These are phyloP conservation scores for Datura wrightii DNA, from an alignment of 257 asterid genomes.

Conservation along the genomic window DNA sequence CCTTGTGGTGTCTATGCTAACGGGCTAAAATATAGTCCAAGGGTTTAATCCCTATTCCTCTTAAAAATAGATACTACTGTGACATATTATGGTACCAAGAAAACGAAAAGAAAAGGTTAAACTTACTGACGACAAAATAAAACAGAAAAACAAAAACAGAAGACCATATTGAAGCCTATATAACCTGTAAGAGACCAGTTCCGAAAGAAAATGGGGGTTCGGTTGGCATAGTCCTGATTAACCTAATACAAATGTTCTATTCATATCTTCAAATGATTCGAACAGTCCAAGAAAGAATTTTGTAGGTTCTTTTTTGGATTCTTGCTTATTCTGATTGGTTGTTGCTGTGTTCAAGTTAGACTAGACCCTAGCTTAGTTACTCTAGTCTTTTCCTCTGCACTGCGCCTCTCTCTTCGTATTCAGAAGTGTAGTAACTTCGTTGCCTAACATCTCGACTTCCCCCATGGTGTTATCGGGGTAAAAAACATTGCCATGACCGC, in stretches of 20 bases:
- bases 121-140: too few relatives aligned
- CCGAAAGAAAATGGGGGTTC: too few relatives aligned
- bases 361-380: neutral
- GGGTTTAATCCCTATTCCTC: too few relatives aligned
- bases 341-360: neutral
- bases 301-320: neutral
- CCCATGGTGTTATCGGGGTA: neutral
- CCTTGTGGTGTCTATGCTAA: too few relatives aligned
- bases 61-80: too few relatives aligned
- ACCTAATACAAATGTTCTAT: neutral
- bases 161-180: too few relatives aligned
- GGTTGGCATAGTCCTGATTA: too few relatives aligned
- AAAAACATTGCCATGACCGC: neutral
- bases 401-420: neutral
- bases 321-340: neutral
- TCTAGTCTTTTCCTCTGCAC: neutral
- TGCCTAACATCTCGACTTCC: neutral
- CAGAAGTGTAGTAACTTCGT: neutral
- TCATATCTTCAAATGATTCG: neutral
- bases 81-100: too few relatives aligned
- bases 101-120: too few relatives aligned
- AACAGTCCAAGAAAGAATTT: slow-evolving; percentile 1
- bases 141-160: too few relatives aligned
- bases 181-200: too few relatives aligned
- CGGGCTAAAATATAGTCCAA: too few relatives aligned